Evolutionary conservation across 148 eudicot species (phyloP).

Genomic region (Cornus controversa): DNA sequence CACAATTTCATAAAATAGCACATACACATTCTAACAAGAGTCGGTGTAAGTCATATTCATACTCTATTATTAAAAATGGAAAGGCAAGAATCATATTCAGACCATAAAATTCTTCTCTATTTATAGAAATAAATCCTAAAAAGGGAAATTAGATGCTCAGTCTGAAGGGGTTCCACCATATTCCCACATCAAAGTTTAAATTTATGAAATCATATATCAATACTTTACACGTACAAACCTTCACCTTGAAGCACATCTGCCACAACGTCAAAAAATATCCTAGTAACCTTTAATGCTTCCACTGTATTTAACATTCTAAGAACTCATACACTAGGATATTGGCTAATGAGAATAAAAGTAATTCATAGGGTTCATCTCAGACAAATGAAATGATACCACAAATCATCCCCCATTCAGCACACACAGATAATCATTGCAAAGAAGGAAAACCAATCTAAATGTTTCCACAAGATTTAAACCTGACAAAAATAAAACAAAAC

Average conservation of each 20-base stretch:
- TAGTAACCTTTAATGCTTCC: neutral
- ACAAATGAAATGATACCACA: neutral
- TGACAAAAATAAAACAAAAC: conserved; percentile 5
- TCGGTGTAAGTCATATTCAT: neutral
- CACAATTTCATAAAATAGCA: neutral
- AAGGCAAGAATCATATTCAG: neutral
- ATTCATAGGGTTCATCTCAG: neutral
- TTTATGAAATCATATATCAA: neutral
- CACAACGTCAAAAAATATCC: neutral
- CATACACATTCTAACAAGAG: conserved; percentile 1
- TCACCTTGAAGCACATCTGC: neutral
- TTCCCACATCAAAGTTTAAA: neutral
- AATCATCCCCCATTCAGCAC: neutral
- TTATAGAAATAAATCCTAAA: neutral
- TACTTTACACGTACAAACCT: neutral
- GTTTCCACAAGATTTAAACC: neutral
- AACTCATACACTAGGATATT: too few relatives aligned
- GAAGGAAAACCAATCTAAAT: neutral
- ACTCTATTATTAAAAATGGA: neutral
- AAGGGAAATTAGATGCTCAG: neutral
- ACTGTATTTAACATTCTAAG: too few relatives aligned
- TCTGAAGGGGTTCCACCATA: neutral
- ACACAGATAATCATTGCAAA: neutral
- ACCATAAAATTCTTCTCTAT: neutral
- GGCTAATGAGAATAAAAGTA: too few relatives aligned